Base-by-base conservation (phyloP, 1,284 basidiomycete species). In the Ustanciosporium gigantosporum region DNA sequence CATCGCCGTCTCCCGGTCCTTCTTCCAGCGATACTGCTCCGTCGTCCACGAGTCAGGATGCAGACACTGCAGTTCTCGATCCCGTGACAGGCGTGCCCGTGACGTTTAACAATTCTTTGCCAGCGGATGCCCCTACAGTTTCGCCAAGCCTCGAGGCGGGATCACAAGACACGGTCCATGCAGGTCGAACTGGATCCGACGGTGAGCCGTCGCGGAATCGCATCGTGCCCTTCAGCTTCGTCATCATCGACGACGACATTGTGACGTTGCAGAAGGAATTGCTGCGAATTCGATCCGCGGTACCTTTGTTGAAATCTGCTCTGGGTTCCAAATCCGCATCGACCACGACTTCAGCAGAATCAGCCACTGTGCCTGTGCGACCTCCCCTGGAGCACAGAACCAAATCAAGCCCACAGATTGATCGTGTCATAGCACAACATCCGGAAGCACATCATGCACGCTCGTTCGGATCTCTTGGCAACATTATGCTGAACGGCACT, bases 161-260 rank as follows among this genome's bases (percentile, higher is more conserved):
- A 8, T 21, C 36, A 6, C 21, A 37, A 11, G 21, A 21, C 11
- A 23, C 36, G 14, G 9, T 22, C 14, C 13, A 8, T 6, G 16
- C 31, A 23, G 5, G 31, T 25, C 32, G 41, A n/a, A 2, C 5
- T 4, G 22, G 32, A 21, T 16, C 29, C 1, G 27, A 34, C 11
- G 5, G 3, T 2, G 5, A 7, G 5, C 8, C 40, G 17, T 16
- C n/a, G 6, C 37, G 40, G 11, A 24, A 35, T 31, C 44, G 43
- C 15, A 56, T 67, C 2, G 55, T 53, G 13, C 64, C 69, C 1
- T 69, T 69, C 56, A 65, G 45, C 46, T 71, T 64, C 31, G 56
- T 71, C 27, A 56, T 71, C 24, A 69, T 71, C 39, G 69, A 71
- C 29, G 69, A 71, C 41, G 69, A 71, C 45, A 55, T 69, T 23